A percentile compares a stretch with the other conserved stretches of the same genome.
Evolutionary conservation across 306 rosid genomes (phyloP).

Genomic region (Vigna radiata): DNA sequence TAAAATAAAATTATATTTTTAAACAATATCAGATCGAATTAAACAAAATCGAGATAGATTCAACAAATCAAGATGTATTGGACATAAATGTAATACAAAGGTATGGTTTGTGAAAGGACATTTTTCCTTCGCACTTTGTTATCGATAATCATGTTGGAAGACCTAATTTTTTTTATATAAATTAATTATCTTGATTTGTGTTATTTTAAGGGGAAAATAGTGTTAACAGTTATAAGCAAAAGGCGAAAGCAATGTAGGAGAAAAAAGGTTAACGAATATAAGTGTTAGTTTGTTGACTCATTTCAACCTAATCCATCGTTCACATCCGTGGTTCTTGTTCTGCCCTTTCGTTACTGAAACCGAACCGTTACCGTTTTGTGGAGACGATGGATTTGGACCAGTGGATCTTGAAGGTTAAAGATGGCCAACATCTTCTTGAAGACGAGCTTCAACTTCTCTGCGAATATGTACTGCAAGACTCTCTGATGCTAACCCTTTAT

Average conservation of each 20-base stretch:
- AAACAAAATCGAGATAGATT: no score
- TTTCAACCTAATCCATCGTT: neutral
- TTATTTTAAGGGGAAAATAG: neutral
- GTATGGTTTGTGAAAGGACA: no score
- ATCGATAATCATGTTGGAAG: no score
- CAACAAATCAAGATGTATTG: no score
- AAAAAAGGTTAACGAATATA: neutral
- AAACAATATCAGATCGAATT: no score
- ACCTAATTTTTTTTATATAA: no score
- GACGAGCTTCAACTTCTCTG: slow-evolving; percentile 92
- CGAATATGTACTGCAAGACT: slow-evolving; percentile 61
- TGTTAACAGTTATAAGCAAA: neutral
- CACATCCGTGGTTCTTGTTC: neutral
- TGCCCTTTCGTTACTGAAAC: neutral
- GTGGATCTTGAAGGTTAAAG: slow-evolving; percentile 92
- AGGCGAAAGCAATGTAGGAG: no score
- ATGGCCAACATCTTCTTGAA: slow-evolving; percentile 89
- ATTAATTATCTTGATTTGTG: no score
- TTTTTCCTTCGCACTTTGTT: no score
- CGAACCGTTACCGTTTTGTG: neutral
- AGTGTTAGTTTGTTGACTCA: neutral
- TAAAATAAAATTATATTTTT: no score
- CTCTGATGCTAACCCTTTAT: neutral
- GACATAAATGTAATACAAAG: no score
- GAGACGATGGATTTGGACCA: slow-evolving; percentile 80